Percentiles rank a stretch among this genome's conserved stretches.
phyloP scores from a whole-genome alignment of 2,329 filamentous ascomycete species.

The Nothophaeocryptopus gaeumannii region DNA sequence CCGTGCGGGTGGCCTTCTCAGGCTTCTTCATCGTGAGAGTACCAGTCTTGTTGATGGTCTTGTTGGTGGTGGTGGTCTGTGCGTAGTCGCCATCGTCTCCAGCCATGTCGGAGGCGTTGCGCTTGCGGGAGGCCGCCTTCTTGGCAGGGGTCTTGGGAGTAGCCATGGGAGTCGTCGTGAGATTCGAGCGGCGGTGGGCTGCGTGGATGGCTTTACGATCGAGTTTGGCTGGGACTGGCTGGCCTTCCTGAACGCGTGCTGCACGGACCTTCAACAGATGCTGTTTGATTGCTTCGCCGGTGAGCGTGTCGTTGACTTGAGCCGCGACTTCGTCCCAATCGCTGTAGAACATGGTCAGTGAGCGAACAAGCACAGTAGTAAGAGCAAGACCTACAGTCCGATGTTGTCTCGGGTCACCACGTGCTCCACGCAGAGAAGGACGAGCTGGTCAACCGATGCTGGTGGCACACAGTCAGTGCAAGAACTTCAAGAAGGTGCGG shows the following conservation, averaged over 20 bases:
- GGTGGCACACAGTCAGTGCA: slow-evolving; percentile 10
- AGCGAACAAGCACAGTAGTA: too few relatives aligned
- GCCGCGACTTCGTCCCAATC: slow-evolving; percentile 23
- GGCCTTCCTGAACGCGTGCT: slow-evolving; percentile 14
- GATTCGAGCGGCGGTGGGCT: neutral
- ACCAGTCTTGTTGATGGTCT: slow-evolving; percentile 1
- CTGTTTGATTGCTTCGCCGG: slow-evolving; percentile 27
- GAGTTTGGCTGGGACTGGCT: slow-evolving; percentile 21
- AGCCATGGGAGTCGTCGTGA: neutral
- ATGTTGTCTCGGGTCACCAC: slow-evolving; percentile 13
- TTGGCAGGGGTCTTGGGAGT: neutral
- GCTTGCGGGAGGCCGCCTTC: neutral
- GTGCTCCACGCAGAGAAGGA: slow-evolving; percentile 25
- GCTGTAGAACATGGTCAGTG: too few relatives aligned
- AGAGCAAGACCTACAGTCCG: slow-evolving; percentile 1
- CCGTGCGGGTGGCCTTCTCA: neutral
- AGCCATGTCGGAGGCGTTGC: neutral
- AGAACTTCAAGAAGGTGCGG: neutral
- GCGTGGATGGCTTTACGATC: slow-evolving; percentile 4
- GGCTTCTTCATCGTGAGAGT: slow-evolving; percentile 2
- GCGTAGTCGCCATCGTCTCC: neutral
- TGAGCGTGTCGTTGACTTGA: slow-evolving; percentile 9
- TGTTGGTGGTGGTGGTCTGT: neutral
- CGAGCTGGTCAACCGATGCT: slow-evolving; percentile 26
- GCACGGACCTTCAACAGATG: slow-evolving; percentile 28